These are phyloP conservation scores for Phytopythium aichiense DNA, from an alignment of 352 stramenopile species.

Conservation along the genomic window DNA sequence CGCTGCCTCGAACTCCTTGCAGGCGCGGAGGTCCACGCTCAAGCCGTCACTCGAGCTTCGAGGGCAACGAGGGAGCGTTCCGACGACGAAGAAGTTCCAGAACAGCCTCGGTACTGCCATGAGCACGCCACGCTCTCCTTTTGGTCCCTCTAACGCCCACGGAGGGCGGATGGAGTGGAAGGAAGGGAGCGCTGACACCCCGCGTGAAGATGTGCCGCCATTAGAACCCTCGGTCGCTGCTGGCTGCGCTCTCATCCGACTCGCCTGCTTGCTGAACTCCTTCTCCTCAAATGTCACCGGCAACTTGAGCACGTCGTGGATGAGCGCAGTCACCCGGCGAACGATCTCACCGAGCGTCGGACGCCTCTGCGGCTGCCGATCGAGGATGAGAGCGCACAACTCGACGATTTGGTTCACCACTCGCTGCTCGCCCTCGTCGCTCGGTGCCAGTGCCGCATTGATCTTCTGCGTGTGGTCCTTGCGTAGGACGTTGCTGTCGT, in stretches of 20 bases:
- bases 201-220: neutral
- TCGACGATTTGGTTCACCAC: constrained; percentile 20
- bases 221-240: neutral
- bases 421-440: constrained; percentile 22
- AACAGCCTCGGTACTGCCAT: constrained; percentile 32
- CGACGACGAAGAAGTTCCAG: constrained; percentile 50
- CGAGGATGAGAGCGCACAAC: constrained; percentile 31
- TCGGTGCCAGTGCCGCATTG: constrained; percentile 20
- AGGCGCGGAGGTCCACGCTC: constrained; percentile 18
- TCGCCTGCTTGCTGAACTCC: constrained; percentile 9
- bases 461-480: constrained; percentile 41
- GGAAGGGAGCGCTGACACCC: neutral
- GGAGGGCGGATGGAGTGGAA: neutral
- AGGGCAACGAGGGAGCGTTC: neutral
- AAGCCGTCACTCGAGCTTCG: neutral
- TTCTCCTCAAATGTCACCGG: constrained; percentile 20
- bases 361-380: constrained; percentile 17
- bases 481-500: constrained; percentile 25
- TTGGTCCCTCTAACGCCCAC: too few relatives aligned
- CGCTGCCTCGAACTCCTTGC: constrained; percentile 29
- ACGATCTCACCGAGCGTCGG: constrained; percentile 20
- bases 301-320: constrained; percentile 25
- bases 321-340: constrained; percentile 15
- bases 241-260: neutral
- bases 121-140: neutral